Base-by-base conservation (phyloP, 2,329 filamentous ascomycete species). In the Colletotrichum gloeosporioides region DNA sequence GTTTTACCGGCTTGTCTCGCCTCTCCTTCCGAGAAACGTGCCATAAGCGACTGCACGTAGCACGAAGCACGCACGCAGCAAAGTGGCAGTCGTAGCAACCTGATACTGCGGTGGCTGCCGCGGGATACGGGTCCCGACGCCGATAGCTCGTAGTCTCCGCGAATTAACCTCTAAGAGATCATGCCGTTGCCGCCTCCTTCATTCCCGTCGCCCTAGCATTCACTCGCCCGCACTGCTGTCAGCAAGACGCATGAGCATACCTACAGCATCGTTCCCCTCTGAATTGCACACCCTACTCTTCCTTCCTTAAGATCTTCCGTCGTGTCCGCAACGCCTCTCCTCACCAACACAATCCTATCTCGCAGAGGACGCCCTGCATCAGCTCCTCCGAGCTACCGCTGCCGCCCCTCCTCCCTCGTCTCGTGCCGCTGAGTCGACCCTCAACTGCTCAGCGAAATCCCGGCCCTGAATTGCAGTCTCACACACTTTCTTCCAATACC, bases 111-210 rank as follows among this genome's bases (percentile, higher is more conserved):
- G 29, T 62, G 59, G 32, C 70, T 69, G 70, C 27, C 57, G 68
- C 64, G 39, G 62, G 57, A 73, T 31, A 70, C 68, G 29, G 39
- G 53, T 53, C n/a, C 18, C 36, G 36, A 63, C 62, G 57, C 27
- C 36, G 25, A 55, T 34, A 53, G 64, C 32, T 44, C 32, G 25
- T 64, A 76, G 70, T 57, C 57, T 63, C 64, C n/a, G 70, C 73
- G 73, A 76, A 73, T 64, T 61, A 70, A 53, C 64, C 73, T 76
- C 69, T 72, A 27, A 61, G 73, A 67, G 73, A 73, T 64, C 31
- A 76, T 73, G 73, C 70, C 64, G 64, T 39, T 53, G 53, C 64
- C 70, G 53, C 22, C 66, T 68, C 16, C 69, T 64, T 59, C 59
- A 64, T 39, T 76, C 70, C 70, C 57, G 12, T 39, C 73, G 29